Base-by-base conservation (phyloP, 169 alveolate species). In the Plasmodium blacklocki region DNA sequence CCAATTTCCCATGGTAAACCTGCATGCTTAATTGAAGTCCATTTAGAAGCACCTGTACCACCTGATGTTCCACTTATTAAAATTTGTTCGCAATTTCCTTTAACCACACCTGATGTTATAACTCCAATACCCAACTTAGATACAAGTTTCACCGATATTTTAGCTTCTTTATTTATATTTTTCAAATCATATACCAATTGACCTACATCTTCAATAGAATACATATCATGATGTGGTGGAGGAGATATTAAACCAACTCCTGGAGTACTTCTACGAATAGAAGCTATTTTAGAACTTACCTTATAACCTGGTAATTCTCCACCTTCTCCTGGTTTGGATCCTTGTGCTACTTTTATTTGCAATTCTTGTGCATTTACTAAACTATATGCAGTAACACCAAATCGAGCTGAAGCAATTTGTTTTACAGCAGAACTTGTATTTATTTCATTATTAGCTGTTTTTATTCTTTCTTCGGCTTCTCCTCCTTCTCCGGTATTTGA, bases 301-400 rank as follows among this genome's bases (percentile, higher is more conserved):
- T 95, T 95, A 78, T 93, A 76, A n/a, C 97, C 97, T n/a, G 97
- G 97, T 50, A 95, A 91, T 88, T 95, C 96, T 23, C 97, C 97
- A 63, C 97, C 97, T 52, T 95, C 97, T 32, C 97, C 97, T 14
- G 97, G 97, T 80, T 95, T 95, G 7, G 97, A 94, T 62, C 97
- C 97, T 88, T 95, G 96, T 4, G 96, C 96, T 49, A 95, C 91
- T 75, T 93, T 95, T 64, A 93, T 93, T 91, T 93, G 94, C 8
- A 93, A 62, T 50, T 95, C 95, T 47, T 95, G 95, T 4, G 96
- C 95, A 70, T 95, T 92, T 26, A 90, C 96, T 68, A 95, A 29
- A 39, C 94, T 93, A 64, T 90, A 90, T 60, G 95, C 92, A 19
- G 95, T 93, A 11, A 94, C 95, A 12, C 97, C 96, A 71, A 94